Evolutionary conservation across 1,284 basidiomycete genomes (phyloP).

Genomic region (Moesziomyces sp.): DNA sequence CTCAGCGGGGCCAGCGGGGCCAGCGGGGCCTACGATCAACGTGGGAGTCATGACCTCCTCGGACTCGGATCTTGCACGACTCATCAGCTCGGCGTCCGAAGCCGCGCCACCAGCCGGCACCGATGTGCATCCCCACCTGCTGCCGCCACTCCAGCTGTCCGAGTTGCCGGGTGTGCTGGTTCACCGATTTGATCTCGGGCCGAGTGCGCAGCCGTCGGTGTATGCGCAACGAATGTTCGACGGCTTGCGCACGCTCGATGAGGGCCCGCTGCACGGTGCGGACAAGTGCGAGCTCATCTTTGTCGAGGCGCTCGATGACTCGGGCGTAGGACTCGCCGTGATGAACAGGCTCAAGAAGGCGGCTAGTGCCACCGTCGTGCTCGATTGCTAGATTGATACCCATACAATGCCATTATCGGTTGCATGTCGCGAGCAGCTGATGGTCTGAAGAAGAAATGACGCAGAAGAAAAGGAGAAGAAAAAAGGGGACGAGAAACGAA

Average conservation of each 20-base stretch:
- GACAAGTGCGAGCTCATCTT: conserved; percentile 80
- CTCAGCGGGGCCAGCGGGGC: neutral
- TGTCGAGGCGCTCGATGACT: conserved; percentile 85
- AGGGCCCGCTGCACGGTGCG: conserved; percentile 51
- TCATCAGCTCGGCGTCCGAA: conserved; percentile 6
- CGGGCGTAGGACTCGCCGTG: conserved; percentile 87
- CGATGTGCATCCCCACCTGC: conserved; percentile 17
- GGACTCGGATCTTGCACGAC: conserved; percentile 34
- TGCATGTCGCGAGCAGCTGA: neutral
- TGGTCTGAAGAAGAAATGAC: neutral
- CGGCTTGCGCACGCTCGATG: conserved; percentile 84
- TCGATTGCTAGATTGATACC: conserved; percentile 32
- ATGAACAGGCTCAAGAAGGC: conserved; percentile 99
- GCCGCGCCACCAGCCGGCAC: neutral
- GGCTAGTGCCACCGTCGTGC: conserved; percentile 70
- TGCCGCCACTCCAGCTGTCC: conserved; percentile 7
- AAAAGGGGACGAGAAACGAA: neutral
- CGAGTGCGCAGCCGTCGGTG: conserved; percentile 73
- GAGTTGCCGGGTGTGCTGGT: conserved; percentile 14
- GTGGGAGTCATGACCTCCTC: conserved; percentile 49
- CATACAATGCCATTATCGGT: neutral
- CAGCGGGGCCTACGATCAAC: conserved; percentile 1
- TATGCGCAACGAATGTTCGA: conserved; percentile 88
- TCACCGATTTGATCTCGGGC: conserved; percentile 73
- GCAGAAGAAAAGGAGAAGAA: neutral